These are phyloP conservation scores for Alnus rubra DNA, from an alignment of 306 rosid genomes.

Conservation along the genomic window DNA sequence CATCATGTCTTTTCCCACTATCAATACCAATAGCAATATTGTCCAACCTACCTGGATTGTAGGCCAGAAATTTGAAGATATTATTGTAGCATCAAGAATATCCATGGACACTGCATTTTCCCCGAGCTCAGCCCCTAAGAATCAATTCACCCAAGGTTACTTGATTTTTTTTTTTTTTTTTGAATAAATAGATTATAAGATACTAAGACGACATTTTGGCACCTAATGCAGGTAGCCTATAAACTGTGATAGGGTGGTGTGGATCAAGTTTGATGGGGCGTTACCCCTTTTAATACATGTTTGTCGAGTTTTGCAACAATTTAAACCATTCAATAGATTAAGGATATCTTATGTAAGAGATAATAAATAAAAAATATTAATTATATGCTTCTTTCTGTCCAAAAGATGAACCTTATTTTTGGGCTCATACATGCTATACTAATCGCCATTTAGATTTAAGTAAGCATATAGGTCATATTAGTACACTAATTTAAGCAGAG, in stretches of 20 bases:
- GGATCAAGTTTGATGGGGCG: neutral
- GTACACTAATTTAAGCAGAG: neutral
- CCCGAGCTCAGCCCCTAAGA: slow-evolving; percentile 47
- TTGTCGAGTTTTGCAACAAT: neutral
- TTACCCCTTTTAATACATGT: neutral
- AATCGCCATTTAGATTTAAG: neutral
- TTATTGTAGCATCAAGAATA: slow-evolving; percentile 53
- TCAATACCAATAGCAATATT: too few species aligned
- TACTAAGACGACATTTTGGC: neutral
- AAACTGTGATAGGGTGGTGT: neutral
- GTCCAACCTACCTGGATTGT: too few species aligned
- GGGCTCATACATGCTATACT: neutral
- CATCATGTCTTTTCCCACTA: too few species aligned
- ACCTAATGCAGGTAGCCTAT: neutral
- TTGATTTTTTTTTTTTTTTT: slow-evolving; percentile 18
- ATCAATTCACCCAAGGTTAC: slow-evolving; percentile 21
- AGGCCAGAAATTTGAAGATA: too few species aligned
- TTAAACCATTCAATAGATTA: neutral
- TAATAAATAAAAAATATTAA: too few species aligned
- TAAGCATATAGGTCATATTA: neutral
- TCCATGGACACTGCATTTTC: slow-evolving; percentile 66
- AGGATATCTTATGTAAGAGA: neutral
- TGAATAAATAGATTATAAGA: neutral
- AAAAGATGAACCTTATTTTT: too few species aligned
- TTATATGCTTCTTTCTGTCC: neutral